phyloP scores from a whole-genome alignment of 176 grass and related monocot genomes.

The Bolboschoenus planiculmis region DNA sequence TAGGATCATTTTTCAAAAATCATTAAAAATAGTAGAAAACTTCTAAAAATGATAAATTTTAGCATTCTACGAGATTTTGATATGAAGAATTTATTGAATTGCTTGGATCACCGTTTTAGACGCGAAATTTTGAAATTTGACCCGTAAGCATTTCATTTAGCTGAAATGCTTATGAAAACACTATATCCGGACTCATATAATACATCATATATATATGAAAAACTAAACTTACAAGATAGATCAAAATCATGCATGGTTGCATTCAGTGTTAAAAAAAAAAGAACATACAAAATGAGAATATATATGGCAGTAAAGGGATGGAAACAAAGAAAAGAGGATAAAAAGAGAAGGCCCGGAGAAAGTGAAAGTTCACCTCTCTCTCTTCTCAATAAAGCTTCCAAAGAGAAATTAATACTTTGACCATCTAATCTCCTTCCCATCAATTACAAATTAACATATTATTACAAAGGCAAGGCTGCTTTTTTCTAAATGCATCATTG shows the following conservation, averaged over 20 bases:
- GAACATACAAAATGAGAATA: slow-evolving; percentile 31
- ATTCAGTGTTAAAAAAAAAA: slow-evolving; percentile 20
- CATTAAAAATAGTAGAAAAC: too few species aligned
- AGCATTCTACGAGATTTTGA: too few species aligned
- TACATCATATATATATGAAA: too few species aligned
- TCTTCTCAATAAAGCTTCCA: slow-evolving; percentile 65
- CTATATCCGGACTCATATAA: too few species aligned
- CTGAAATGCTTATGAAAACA: too few species aligned
- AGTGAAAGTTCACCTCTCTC: slow-evolving; percentile 33
- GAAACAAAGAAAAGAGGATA: slow-evolving; percentile 41
- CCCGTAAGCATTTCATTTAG: too few species aligned
- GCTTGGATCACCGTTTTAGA: too few species aligned
- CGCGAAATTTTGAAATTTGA: too few species aligned
- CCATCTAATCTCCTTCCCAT: slow-evolving; percentile 24
- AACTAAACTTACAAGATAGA: not conserved
- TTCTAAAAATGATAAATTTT: too few species aligned
- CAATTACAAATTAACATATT: slow-evolving; percentile 26
- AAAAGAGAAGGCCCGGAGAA: slow-evolving; percentile 42
- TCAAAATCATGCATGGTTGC: slow-evolving; percentile 28
- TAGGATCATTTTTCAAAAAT: too few species aligned
- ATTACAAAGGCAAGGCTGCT: slow-evolving; percentile 24
- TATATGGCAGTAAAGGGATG: slow-evolving; percentile 27
- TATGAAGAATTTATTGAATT: too few species aligned
- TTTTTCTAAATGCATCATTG: slow-evolving; percentile 24
- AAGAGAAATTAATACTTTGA: slow-evolving; percentile 59